These are phyloP conservation scores for Groenewaldozyma tartarivorans DNA, from an alignment of 805 yeast species.

Conservation along the genomic window DNA sequence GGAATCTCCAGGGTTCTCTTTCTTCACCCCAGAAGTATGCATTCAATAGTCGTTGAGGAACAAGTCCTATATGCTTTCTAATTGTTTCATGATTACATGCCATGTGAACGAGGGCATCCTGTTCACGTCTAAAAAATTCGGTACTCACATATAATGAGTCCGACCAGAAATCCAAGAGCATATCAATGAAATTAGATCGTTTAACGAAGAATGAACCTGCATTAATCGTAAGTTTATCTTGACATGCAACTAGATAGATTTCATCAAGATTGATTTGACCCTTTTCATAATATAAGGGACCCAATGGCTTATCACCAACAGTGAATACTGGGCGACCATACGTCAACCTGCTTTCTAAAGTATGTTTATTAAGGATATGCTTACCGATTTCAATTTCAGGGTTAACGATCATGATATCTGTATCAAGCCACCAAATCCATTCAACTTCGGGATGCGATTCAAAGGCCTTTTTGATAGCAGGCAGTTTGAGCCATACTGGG, in stretches of 20 bases:
- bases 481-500: slow-evolving; percentile 27
- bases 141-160: slow-evolving; percentile 14
- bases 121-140: slow-evolving; percentile 17
- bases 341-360: slow-evolving; percentile 17
- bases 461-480: slow-evolving; percentile 26
- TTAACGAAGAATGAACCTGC: slow-evolving; percentile 27
- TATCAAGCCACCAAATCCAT: slow-evolving; percentile 33
- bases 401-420: slow-evolving; percentile 28
- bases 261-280: slow-evolving; percentile 15
- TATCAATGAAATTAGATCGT: slow-evolving; percentile 16
- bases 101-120: slow-evolving; percentile 19
- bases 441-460: slow-evolving; percentile 25
- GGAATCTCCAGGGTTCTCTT: slow-evolving; percentile 4
- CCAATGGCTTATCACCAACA: slow-evolving; percentile 9
- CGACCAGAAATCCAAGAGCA: slow-evolving; percentile 26
- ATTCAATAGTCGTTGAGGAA: slow-evolving; percentile 25
- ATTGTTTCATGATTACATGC: slow-evolving; percentile 14
- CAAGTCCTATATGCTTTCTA: slow-evolving; percentile 20
- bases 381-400: slow-evolving; percentile 20
- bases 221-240: slow-evolving; percentile 23
- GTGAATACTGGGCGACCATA: slow-evolving; percentile 18
- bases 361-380: slow-evolving; percentile 22
- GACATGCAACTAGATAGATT: slow-evolving; percentile 21
- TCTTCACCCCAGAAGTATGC: slow-evolving; percentile 17
- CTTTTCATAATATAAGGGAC: slow-evolving; percentile 4